Conservation (phyloP, 148 eudicot species). For the Rhododendron molle region DNA sequence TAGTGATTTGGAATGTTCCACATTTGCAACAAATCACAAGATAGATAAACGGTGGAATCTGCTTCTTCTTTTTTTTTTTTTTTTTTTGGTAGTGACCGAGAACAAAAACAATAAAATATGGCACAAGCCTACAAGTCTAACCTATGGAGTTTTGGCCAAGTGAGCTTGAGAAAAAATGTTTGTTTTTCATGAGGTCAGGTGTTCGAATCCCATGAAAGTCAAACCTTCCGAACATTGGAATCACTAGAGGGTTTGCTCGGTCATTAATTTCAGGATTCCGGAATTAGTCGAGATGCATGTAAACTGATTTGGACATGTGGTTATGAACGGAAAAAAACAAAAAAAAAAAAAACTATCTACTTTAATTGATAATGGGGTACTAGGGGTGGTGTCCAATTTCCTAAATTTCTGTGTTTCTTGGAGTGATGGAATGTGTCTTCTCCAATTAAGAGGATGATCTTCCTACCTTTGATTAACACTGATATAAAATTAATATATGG, state of each 20-base stretch:
- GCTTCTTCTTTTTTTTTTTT: neutral
- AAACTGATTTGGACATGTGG: too few species aligned
- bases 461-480: neutral
- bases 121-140: neutral
- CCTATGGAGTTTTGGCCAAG: neutral
- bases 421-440: slow-evolving; percentile 37
- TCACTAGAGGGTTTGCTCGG: neutral
- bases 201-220: too few species aligned
- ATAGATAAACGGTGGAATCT: neutral
- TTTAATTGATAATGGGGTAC: slow-evolving; percentile 18
- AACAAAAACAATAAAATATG: neutral
- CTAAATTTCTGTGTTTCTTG: slow-evolving; percentile 63
- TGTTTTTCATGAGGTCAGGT: neutral
- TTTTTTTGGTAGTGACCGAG: neutral
- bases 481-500: neutral
- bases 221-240: too few species aligned
- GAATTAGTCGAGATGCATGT: neutral
- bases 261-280: too few species aligned
- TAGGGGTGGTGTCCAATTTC: slow-evolving; percentile 24
- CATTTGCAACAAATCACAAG: neutral
- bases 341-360: neutral
- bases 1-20: slow-evolving; percentile 27
- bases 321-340: too few species aligned
- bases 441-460: slow-evolving; percentile 17
- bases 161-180: neutral